Percentiles rank a stretch among this genome's conserved stretches.
Evolutionary conservation across 352 stramenopile species (phyloP).

Genomic region (Pythium volutum): DNA sequence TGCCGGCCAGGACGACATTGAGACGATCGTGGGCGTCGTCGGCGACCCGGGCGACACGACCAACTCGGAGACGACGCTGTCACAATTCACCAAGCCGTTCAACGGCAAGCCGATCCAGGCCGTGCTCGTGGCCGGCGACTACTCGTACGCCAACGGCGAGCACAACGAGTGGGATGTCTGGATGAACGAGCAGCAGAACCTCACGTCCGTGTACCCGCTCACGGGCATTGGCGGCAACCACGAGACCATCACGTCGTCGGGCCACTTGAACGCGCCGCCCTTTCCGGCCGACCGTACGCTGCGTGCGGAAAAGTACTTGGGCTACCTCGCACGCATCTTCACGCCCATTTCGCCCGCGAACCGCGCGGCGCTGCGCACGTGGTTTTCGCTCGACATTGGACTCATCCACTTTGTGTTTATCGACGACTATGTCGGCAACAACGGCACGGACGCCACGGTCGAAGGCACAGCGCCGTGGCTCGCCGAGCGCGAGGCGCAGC

Average conservation of each 20-base stretch:
- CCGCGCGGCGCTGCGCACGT: slow-evolving; percentile 2
- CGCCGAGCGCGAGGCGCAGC: slow-evolving; percentile 9
- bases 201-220: slow-evolving; percentile 9
- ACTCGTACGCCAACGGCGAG: slow-evolving; percentile 10
- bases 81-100: slow-evolving; percentile 8
- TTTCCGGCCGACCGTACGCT: background rate
- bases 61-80: slow-evolving; percentile 12
- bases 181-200: slow-evolving; percentile 9
- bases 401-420: slow-evolving; percentile 16
- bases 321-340: slow-evolving; percentile 10
- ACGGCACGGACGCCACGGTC: slow-evolving; percentile 4
- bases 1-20: slow-evolving; percentile 1
- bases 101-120: slow-evolving; percentile 8
- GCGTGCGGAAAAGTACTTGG: slow-evolving; percentile 8
- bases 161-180: slow-evolving; percentile 13
- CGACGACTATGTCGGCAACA: slow-evolving; percentile 12
- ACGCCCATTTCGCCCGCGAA: slow-evolving; percentile 1
- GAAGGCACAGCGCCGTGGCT: slow-evolving; percentile 9
- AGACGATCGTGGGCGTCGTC: slow-evolving; percentile 6
- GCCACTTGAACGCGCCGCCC: slow-evolving; percentile 1
- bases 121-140: slow-evolving; percentile 6
- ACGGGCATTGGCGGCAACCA: slow-evolving; percentile 13
- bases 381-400: slow-evolving; percentile 10
- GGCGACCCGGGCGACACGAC: slow-evolving; percentile 9
- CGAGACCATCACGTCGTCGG: slow-evolving; percentile 7